Evolutionary conservation across 2,329 filamentous ascomycete genomes (phyloP), one percentile per base, ranked within the genome.

Genomic region (Plenodomus lindquistii): DNA sequence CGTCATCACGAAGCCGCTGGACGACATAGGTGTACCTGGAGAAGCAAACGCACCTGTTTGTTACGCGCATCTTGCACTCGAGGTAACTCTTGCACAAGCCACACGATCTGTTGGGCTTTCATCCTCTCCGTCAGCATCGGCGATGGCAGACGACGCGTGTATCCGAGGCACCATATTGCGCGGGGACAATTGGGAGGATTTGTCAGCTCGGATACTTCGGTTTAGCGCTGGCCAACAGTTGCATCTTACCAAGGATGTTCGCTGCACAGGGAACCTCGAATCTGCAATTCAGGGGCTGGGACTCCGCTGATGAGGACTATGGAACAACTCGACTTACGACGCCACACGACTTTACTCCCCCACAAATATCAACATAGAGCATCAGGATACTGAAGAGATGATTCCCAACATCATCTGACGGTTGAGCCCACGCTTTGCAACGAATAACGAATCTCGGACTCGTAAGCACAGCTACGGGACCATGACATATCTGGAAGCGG

Each of bases 21-120:
- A 85, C 54, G 80, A 80, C 40, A 80, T 81, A 2, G 82, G 82
- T 4, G 76, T 85, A 40, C 79, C 81, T 0, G 79, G 70, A 1
- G 79, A 77, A 27, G 82, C 82, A 2, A 85, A 85, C 64, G 82
- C 85, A 62, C 81, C 81, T 4, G 74, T 83, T 42, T 81, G 78
- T 1, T 84, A 85, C 60, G 82, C 83, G 3, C 83, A 80, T 77
- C 81, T 84, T 65, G 82, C 77, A 2, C 80, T 85, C 76, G 81
- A 85, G 61, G 79, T 81, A 7, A 36, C 68, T 17, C 49, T 65
- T 13, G 42, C 42, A 37, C 44, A 50, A 19, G 45, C 46, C 2
- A 44, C 38, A 31, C 49, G 40, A 5, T 6, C 13, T 2, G 31
- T 11, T 11, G 27, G 46, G 11, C 18, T 46, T 2, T 20, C 44